A percentile compares a stretch with the other conserved stretches of the same genome.
phyloP scores from a whole-genome alignment of 1,284 basidiomycete genomes.

The Wolfiporia cocos region DNA sequence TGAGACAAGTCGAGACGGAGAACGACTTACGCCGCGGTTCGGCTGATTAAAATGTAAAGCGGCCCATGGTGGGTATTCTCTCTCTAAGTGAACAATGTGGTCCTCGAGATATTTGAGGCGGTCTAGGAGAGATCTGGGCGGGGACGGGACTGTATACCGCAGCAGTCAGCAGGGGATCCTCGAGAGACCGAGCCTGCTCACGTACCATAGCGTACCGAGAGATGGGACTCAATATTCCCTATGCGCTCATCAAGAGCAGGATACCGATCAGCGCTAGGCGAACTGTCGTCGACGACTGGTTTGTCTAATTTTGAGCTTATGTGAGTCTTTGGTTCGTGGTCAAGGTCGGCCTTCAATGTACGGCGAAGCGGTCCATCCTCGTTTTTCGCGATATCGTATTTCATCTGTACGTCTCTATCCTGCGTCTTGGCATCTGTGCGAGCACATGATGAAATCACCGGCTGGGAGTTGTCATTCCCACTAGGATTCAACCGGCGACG shows the following conservation, averaged over 20 bases:
- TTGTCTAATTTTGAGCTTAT: too few species aligned
- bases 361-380: conserved; percentile 67
- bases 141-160: conserved; percentile 52
- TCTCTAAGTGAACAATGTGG: conserved; percentile 66
- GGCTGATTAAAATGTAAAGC: conserved; percentile 80
- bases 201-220: conserved; percentile 67
- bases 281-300: not conserved
- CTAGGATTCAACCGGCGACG: conserved; percentile 32
- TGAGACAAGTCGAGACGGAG: not conserved
- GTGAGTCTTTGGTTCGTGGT: not conserved
- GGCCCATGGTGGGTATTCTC: conserved; percentile 78
- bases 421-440: conserved; percentile 64
- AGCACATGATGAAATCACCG: conserved; percentile 47
- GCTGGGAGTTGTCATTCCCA: conserved; percentile 19
- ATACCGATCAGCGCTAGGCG: conserved; percentile 33
- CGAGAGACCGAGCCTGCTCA: too few species aligned
- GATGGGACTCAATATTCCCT: conserved; percentile 58
- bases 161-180: too few species aligned
- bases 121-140: conserved; percentile 53
- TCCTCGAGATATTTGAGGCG: conserved; percentile 69
- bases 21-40: conserved; percentile 58
- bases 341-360: conserved; percentile 33
- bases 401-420: conserved; percentile 71
- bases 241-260: conserved; percentile 61
- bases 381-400: conserved; percentile 77